phyloP scores from a whole-genome alignment of 345 rosid genomes.

The Tarenaya hassleriana region DNA sequence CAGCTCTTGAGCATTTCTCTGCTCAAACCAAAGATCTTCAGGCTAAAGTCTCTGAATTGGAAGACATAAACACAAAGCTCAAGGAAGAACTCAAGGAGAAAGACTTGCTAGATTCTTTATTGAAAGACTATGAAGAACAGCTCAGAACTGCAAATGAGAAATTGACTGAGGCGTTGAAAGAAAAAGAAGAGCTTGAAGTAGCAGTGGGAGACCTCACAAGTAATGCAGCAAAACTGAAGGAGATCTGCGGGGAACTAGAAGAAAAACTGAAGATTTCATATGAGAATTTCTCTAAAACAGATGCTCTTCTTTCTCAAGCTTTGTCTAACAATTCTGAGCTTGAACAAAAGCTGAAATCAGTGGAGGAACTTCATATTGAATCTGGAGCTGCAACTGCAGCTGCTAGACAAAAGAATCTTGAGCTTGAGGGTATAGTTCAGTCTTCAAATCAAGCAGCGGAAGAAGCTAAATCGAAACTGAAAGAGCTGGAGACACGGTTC shows the following conservation, averaged over 20 bases:
- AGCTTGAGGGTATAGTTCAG: constrained; percentile 55
- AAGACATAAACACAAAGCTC: not conserved
- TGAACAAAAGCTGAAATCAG: constrained; percentile 40
- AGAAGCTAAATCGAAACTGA: constrained; percentile 50
- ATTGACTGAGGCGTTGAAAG: constrained; percentile 41
- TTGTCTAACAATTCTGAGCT: constrained; percentile 46
- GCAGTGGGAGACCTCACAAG: constrained; percentile 43
- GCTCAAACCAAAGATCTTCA: constrained; percentile 46
- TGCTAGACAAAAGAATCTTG: constrained; percentile 64
- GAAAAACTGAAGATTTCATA: constrained; percentile 56
- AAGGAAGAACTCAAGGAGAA: constrained; percentile 39
- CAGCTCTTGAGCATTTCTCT: constrained; percentile 42
- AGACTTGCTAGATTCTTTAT: no score
- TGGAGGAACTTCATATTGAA: constrained; percentile 42
- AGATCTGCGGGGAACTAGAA: constrained; percentile 46
- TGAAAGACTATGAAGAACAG: no score
- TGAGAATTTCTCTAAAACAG: constrained; percentile 43
- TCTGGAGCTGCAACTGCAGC: constrained; percentile 55
- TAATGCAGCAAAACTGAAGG: constrained; percentile 38
- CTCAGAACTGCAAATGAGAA: constrained; percentile 23
- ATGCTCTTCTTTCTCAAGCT: constrained; percentile 58
- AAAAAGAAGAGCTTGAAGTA: constrained; percentile 58
- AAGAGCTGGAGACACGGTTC: constrained; percentile 59
- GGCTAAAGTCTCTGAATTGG: no score
- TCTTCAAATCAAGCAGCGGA: constrained; percentile 60